These are phyloP conservation scores for Xerocomus potaroensis DNA, from an alignment of 768 basidiomycete genomes.

Conservation along the genomic window DNA sequence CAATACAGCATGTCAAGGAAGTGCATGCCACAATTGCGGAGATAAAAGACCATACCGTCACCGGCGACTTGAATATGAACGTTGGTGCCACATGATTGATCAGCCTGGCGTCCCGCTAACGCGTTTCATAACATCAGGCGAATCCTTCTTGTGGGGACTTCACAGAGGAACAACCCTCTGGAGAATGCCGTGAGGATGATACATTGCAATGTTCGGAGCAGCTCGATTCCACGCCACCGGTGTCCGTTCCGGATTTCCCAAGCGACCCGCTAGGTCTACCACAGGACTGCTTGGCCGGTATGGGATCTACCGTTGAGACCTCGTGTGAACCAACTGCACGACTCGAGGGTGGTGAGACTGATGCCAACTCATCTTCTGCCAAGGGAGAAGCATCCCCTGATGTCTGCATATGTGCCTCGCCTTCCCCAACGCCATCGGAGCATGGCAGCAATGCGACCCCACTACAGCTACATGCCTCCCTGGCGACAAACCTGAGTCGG, in stretches of 20 bases:
- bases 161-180: neutral
- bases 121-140: constrained; percentile 1
- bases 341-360: neutral
- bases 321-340: constrained; percentile 1
- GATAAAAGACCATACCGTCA: neutral
- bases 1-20: constrained; percentile 18
- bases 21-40: constrained; percentile 9
- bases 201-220: neutral
- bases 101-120: constrained; percentile 4
- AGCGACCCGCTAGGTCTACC: neutral
- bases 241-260: neutral
- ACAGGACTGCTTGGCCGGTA: too few relatives aligned
- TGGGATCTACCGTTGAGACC: too few relatives aligned
- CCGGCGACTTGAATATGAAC: neutral
- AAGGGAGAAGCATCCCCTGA: too few relatives aligned
- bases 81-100: neutral
- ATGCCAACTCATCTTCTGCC: neutral
- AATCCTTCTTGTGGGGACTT: neutral
- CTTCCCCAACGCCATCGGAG: constrained; percentile 28
- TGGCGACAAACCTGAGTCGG: constrained; percentile 1
- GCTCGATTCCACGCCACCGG: neutral
- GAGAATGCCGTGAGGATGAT: neutral
- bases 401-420: constrained; percentile 6
- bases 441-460: constrained; percentile 20
- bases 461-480: neutral